phyloP scores from a whole-genome alignment of 23 red algal genomes.

The Agarophyton chilense region DNA sequence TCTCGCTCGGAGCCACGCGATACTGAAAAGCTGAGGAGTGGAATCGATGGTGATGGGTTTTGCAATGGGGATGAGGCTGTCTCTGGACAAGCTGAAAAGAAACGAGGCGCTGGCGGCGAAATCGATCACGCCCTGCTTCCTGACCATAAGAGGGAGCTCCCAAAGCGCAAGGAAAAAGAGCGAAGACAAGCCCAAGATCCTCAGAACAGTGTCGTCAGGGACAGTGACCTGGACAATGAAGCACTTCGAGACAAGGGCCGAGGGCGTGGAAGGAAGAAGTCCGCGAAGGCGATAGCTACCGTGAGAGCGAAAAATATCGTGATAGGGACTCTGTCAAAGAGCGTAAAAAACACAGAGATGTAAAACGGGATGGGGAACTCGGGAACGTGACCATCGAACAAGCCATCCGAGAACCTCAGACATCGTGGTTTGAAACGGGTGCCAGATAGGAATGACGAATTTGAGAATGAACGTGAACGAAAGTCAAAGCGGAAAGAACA shows the following conservation, averaged over 20 bases:
- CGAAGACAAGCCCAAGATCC: neutral
- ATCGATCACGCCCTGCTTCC: neutral
- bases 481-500: slow-evolving; percentile 22
- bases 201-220: neutral
- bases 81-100: neutral
- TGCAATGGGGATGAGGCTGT: neutral
- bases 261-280: neutral
- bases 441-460: neutral
- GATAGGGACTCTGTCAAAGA: neutral
- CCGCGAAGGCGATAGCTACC: neutral
- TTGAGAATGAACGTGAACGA: slow-evolving; percentile 9
- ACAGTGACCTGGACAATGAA: neutral
- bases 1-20: neutral
- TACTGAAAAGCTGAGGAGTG: neutral
- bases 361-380: neutral
- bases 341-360: neutral
- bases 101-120: neutral
- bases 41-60: neutral
- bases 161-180: neutral
- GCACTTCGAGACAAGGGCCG: neutral
- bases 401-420: neutral
- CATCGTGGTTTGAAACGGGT: neutral
- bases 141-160: neutral
- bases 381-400: neutral
- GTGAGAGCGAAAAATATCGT: neutral